phyloP scores from a whole-genome alignment of 768 basidiomycete genomes.

The Pleurotus salmoneostramineus region DNA sequence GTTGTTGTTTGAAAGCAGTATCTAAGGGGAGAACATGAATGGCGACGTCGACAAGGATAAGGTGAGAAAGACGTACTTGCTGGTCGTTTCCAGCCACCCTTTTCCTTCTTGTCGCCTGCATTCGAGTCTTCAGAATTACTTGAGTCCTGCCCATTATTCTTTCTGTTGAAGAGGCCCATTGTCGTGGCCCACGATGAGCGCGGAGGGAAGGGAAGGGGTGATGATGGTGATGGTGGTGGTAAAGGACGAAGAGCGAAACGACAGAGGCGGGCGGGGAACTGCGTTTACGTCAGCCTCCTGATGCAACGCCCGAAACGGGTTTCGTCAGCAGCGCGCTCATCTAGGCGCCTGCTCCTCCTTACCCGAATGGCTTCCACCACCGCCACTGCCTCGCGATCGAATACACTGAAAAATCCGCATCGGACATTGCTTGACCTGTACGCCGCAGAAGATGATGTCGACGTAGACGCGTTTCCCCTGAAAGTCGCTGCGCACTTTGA shows the following conservation, averaged over 20 bases:
- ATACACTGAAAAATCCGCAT: slow-evolving; percentile 29
- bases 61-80: slow-evolving; percentile 49
- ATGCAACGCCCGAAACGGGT: not conserved
- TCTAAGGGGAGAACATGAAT: slow-evolving; percentile 45
- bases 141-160: slow-evolving; percentile 32
- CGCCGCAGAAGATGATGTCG: slow-evolving; percentile 20
- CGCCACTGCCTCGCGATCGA: not conserved
- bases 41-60: slow-evolving; percentile 4
- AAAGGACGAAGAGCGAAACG: not conserved
- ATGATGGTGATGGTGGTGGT: slow-evolving; percentile 2
- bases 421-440: slow-evolving; percentile 47
- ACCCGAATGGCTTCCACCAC: too few relatives aligned
- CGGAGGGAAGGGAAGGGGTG: slow-evolving; percentile 7
- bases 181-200: slow-evolving; percentile 6
- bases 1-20: slow-evolving; percentile 99
- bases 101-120: slow-evolving; percentile 68
- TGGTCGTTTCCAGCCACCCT: slow-evolving; percentile 80
- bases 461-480: slow-evolving; percentile 29
- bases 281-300: slow-evolving; percentile 7
- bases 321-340: not conserved
- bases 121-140: slow-evolving; percentile 29
- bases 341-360: not conserved
- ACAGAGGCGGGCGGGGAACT: not conserved
- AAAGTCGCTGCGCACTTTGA: slow-evolving; percentile 45
- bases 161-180: slow-evolving; percentile 62